These are phyloP conservation scores for thale cress (Arabidopsis thaliana) DNA, from an alignment of 345 rosid genomes.

Conservation along the genomic window TAIR10.1 NC_003074.8:2414001-2414500, in stretches of 20 bases:
- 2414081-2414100: slow-evolving; percentile 9
- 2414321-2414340: not conserved
- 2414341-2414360: not conserved
- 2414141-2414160: not conserved
- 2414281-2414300: slow-evolving; percentile 16
- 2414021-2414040: slow-evolving; percentile 69
- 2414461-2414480: not conserved
- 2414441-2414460: slow-evolving; percentile 4
- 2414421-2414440: slow-evolving; percentile 9
- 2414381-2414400: slow-evolving; percentile 14
- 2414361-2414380: not conserved
- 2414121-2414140: not conserved
- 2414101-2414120: slow-evolving; percentile 7
- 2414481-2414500: not conserved
- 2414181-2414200: not conserved
- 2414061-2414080: slow-evolving; percentile 42
- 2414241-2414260: not conserved
- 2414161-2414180: slow-evolving; percentile 1
- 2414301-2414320: slow-evolving; percentile 1
- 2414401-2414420: not conserved
- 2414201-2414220: not conserved
- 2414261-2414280: not conserved
- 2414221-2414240: slow-evolving; percentile 4
- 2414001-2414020: slow-evolving; percentile 75
- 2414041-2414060: slow-evolving; percentile 70